Conservation (phyloP, 805 yeast genomes). For the Phaffomyces antillensis region DNA sequence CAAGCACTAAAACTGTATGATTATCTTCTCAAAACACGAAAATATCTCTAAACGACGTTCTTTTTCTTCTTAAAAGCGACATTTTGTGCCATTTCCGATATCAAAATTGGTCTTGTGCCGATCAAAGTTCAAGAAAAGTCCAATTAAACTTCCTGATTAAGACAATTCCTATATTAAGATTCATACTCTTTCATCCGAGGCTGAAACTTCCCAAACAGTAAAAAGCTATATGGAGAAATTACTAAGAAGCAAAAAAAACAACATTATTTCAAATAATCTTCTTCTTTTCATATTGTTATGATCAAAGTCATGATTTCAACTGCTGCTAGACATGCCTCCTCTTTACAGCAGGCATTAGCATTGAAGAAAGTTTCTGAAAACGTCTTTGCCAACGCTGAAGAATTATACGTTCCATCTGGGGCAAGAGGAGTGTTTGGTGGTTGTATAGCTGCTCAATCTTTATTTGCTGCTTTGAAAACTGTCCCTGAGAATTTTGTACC, state of each 20-base stretch:
- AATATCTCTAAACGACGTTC: no score
- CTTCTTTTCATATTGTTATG: no score
- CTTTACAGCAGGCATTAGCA: constrained; percentile 14
- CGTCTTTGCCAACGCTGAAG: constrained; percentile 11
- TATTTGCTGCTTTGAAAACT: constrained; percentile 51
- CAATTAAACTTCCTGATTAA: not conserved
- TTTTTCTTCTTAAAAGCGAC: no score
- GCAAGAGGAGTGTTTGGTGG: constrained; percentile 73
- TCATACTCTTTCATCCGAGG: not conserved
- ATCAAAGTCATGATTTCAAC: not conserved
- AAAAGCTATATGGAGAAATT: not conserved
- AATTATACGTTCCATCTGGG: constrained; percentile 36
- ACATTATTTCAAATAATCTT: no score
- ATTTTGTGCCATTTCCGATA: no score
- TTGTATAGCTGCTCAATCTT: constrained; percentile 56
- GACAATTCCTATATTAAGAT: not conserved
- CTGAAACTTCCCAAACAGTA: not conserved
- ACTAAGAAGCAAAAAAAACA: no score
- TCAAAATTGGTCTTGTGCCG: no score
- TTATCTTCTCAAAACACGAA: no score
- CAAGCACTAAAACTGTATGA: no score
- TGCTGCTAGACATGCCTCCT: constrained; percentile 7
- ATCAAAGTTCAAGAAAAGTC: not conserved
- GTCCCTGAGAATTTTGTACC: constrained; percentile 44
- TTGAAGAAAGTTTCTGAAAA: constrained; percentile 9